Evolutionary conservation across 768 basidiomycete genomes (phyloP).

Genomic region (Serendipita sp.): DNA sequence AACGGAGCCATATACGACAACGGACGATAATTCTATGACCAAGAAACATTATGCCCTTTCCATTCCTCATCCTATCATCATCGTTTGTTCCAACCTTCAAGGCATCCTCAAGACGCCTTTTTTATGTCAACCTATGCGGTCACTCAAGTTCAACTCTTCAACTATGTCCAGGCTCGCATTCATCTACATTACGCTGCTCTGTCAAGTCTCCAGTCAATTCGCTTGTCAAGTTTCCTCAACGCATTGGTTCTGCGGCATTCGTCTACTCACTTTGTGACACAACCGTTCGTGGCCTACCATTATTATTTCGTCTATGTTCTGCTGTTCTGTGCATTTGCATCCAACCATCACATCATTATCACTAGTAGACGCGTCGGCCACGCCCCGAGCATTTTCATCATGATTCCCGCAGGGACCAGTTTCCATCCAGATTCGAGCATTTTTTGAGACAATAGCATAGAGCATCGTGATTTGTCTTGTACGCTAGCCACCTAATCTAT

Average conservation of each 20-base stretch:
- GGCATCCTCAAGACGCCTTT: not conserved
- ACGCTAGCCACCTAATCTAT: constrained; percentile 1
- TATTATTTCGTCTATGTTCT: constrained; percentile 8
- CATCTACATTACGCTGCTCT: constrained; percentile 6
- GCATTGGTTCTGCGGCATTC: constrained; percentile 2
- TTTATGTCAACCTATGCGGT: not conserved
- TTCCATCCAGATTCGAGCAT: constrained; percentile 3
- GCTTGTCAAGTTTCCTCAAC: not conserved
- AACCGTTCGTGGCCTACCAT: constrained; percentile 7
- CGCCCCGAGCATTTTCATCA: constrained; percentile 1
- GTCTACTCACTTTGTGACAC: not conserved
- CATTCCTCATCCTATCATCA: not conserved
- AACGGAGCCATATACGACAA: not conserved
- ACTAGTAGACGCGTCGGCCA: constrained; percentile 8
- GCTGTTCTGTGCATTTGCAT: not conserved
- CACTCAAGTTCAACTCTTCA: not conserved
- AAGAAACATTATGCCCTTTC: not conserved
- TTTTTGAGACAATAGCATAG: constrained; percentile 7
- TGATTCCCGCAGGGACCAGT: constrained; percentile 2
- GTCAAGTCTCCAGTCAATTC: constrained; percentile 5
- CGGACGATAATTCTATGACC: not conserved
- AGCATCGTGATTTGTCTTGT: constrained; percentile 6
- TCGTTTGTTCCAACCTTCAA: not conserved
- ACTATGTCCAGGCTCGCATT: not conserved
- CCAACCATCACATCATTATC: not conserved